Conservation (phyloP, 352 stramenopile species). For the Phytopythium cucurbitacearum region DNA sequence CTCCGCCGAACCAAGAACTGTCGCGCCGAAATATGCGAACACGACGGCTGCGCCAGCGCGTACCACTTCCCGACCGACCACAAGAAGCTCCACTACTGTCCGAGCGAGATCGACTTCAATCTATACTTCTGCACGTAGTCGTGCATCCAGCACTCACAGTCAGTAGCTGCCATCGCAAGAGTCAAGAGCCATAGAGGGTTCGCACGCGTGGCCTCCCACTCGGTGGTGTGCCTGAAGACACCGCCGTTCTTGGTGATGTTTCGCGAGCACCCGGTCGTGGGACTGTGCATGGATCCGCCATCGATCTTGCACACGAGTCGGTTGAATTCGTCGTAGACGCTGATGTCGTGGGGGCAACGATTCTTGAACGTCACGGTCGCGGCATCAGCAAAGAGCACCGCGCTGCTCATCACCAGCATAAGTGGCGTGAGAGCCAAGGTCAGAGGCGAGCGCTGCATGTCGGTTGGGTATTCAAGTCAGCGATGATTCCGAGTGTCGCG, state of each 20-base stretch:
- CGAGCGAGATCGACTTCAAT: conserved; percentile 12
- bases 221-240: conserved; percentile 12
- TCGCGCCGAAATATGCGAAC: conserved; percentile 31
- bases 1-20: conserved; percentile 18
- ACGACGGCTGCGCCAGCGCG: conserved; percentile 43
- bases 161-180: too few species aligned
- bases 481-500: too few species aligned
- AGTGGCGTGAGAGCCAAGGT: too few species aligned
- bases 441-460: too few species aligned
- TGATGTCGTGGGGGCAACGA: conserved; percentile 11
- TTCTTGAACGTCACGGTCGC: conserved; percentile 16
- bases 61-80: conserved; percentile 59
- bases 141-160: background rate
- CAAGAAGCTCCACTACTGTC: conserved; percentile 46
- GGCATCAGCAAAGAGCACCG: background rate
- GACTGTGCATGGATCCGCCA: background rate
- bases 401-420: too few species aligned
- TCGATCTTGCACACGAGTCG: conserved; percentile 6
- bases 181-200: background rate
- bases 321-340: conserved; percentile 11
- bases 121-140: conserved; percentile 18
- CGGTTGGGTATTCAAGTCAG: too few species aligned
- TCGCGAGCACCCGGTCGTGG: conserved; percentile 7
- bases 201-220: conserved; percentile 18
- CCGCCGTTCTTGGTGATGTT: conserved; percentile 7